A percentile compares a stretch with the other conserved stretches of the same genome.
Conservation (phyloP, 495 filamentous ascomycete species). For the Parathielavia appendiculata region DNA sequence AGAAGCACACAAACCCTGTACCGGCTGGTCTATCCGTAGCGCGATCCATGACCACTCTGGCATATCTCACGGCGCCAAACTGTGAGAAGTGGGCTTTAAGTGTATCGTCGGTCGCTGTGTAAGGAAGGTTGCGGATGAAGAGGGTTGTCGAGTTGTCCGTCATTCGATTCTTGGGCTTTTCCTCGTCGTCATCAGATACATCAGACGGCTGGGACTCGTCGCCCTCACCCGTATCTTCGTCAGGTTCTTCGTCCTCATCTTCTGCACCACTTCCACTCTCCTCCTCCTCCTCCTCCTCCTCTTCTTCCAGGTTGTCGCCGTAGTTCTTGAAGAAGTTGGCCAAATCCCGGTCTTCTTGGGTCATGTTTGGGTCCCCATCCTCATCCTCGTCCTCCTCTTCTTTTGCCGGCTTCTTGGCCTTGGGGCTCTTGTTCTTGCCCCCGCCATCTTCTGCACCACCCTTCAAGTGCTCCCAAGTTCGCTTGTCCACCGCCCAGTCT, state of each 20-base stretch:
- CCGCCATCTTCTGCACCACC: conserved; percentile 28
- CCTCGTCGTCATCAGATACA: conserved; percentile 37
- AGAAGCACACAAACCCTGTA: conserved; percentile 94
- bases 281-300: conserved; percentile 47
- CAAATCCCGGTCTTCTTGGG: conserved; percentile 36
- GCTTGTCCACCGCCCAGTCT: conserved; percentile 94
- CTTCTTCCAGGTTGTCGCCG: conserved; percentile 37
- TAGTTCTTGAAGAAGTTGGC: conserved; percentile 32
- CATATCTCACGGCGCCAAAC: conserved; percentile 84
- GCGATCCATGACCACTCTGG: conserved; percentile 78
- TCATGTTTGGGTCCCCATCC: conserved; percentile 40
- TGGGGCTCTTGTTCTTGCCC: conserved; percentile 31
- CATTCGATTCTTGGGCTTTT: conserved; percentile 22
- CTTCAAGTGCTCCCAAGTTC: conserved; percentile 67
- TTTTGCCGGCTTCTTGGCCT: conserved; percentile 55
- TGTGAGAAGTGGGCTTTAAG: conserved; percentile 76
- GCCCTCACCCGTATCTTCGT: conserved; percentile 32
- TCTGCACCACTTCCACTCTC: conserved; percentile 43
- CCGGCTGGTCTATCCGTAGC: conserved; percentile 80
- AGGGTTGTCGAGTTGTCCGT: conserved; percentile 65
- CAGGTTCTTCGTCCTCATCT: conserved; percentile 31
- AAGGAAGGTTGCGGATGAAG: conserved; percentile 94
- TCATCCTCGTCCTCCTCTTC: conserved; percentile 31
- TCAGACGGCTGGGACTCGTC: conserved; percentile 20
- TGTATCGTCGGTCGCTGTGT: conserved; percentile 69